phyloP scores from a whole-genome alignment of 208 protist species.

The Endotrypanum monterogeii region DNA sequence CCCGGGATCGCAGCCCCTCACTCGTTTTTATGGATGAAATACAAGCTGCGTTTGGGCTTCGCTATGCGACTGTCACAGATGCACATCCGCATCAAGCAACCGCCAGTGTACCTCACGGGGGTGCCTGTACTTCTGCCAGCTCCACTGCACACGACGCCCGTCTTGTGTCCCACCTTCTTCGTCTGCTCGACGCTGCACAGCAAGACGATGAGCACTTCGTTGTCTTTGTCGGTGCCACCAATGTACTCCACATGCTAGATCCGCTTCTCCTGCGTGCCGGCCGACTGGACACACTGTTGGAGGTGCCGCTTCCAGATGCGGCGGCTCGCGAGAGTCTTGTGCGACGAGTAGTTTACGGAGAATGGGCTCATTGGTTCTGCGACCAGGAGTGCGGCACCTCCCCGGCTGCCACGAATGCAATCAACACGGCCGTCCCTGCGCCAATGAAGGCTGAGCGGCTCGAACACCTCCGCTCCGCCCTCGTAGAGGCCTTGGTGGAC shows the following conservation, averaged over 20 bases:
- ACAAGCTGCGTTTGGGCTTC: conserved; percentile 87
- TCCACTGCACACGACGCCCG: conserved; percentile 53
- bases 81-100: neutral
- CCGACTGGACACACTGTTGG: conserved; percentile 74
- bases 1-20: conserved; percentile 70
- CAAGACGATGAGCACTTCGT: conserved; percentile 59
- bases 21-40: conserved; percentile 96
- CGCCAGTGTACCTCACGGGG: neutral
- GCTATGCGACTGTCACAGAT: conserved; percentile 23
- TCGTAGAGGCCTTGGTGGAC: conserved; percentile 48
- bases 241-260: conserved; percentile 70
- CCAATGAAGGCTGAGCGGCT: neutral
- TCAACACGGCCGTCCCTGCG: neutral
- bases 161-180: conserved; percentile 74
- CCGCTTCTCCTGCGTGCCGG: conserved; percentile 74
- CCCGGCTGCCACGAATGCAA: neutral
- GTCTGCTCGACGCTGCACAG: conserved; percentile 72
- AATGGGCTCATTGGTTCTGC: conserved; percentile 69
- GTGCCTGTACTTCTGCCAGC: neutral
- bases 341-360: conserved; percentile 51
- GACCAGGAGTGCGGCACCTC: neutral
- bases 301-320: conserved; percentile 67
- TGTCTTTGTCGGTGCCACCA: conserved; percentile 83
- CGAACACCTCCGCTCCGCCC: conserved; percentile 4
- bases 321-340: conserved; percentile 47